Evolutionary conservation across 805 yeast genomes (phyloP).

Genomic region (Metschnikowia reukaufii): DNA sequence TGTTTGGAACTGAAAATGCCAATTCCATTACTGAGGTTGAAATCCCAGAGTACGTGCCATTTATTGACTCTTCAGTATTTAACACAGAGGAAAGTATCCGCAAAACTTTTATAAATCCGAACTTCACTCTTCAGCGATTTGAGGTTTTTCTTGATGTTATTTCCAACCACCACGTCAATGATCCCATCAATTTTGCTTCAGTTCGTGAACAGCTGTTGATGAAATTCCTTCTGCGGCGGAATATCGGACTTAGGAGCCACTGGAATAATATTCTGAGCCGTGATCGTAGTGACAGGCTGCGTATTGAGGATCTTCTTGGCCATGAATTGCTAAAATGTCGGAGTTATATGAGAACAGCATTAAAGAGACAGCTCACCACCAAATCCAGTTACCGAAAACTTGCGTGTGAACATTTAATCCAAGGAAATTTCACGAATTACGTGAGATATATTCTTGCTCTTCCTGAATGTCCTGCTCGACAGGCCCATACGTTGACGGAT

Average conservation of each 20-base stretch:
- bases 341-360: constrained; percentile 19
- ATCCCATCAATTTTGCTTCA: constrained; percentile 40
- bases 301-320: constrained; percentile 31
- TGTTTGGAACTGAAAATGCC: neutral
- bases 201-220: constrained; percentile 32
- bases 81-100: constrained; percentile 28
- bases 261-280: constrained; percentile 7
- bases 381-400: constrained; percentile 5
- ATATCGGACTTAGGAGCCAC: constrained; percentile 1
- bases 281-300: constrained; percentile 9
- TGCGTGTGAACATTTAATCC: constrained; percentile 36
- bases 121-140: constrained; percentile 31
- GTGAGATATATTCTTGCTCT: constrained; percentile 33
- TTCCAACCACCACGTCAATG: constrained; percentile 32
- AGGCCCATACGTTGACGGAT: constrained; percentile 21
- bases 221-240: constrained; percentile 25
- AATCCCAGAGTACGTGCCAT: constrained; percentile 10
- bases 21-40: neutral
- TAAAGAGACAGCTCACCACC: constrained; percentile 4
- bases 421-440: constrained; percentile 39
- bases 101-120: constrained; percentile 26
- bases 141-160: constrained; percentile 33
- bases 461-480: constrained; percentile 22
- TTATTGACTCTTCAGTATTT: constrained; percentile 17
- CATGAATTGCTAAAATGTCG: constrained; percentile 30